phyloP scores from a whole-genome alignment of 495 filamentous ascomycete genomes.

The Aspergillus hancockii region DNA sequence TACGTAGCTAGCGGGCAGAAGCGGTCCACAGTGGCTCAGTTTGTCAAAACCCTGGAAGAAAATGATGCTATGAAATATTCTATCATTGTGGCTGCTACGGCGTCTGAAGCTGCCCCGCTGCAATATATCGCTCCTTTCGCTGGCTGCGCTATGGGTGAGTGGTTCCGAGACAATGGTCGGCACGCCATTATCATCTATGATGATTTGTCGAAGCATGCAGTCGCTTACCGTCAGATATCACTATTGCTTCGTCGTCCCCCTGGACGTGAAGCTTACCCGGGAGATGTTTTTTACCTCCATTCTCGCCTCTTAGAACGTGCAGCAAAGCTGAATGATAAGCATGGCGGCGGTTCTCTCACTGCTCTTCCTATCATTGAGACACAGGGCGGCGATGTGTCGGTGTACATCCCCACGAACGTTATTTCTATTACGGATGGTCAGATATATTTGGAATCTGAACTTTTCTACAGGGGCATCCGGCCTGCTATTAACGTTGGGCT shows the following conservation, averaged over 20 bases:
- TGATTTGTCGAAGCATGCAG: conserved; percentile 98
- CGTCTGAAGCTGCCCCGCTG: conserved; percentile 91
- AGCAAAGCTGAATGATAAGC: conserved; percentile 98
- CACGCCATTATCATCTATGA: conserved; percentile 94
- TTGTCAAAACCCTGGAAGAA: conserved; percentile 99
- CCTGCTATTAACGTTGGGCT: conserved; percentile 99
- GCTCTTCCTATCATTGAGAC: conserved; percentile 99
- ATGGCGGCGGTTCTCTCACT: conserved; percentile 94
- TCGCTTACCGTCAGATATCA: conserved; percentile 99
- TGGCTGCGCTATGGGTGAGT: conserved; percentile 77
- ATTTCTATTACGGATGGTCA: conserved; percentile 99
- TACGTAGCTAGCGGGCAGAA: conserved; percentile 99
- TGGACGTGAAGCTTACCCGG: conserved; percentile 99
- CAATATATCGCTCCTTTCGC: conserved; percentile 98
- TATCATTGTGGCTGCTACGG: conserved; percentile 92
- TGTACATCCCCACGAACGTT: conserved; percentile 99
- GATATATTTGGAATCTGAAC: conserved; percentile 98
- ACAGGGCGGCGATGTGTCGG: conserved; percentile 99
- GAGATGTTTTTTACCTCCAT: conserved; percentile 99
- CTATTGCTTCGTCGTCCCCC: conserved; percentile 98
- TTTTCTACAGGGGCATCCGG: conserved; percentile 99
- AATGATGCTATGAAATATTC: conserved; percentile 99
- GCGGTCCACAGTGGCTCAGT: conserved; percentile 97
- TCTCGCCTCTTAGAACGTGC: conserved; percentile 99
- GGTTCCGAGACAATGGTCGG: conserved; percentile 88